Percentiles rank a stretch among this genome's conserved stretches.
Conservation (phyloP, 1,139 yeast genomes). For the Yamadazyma diospyri region DNA sequence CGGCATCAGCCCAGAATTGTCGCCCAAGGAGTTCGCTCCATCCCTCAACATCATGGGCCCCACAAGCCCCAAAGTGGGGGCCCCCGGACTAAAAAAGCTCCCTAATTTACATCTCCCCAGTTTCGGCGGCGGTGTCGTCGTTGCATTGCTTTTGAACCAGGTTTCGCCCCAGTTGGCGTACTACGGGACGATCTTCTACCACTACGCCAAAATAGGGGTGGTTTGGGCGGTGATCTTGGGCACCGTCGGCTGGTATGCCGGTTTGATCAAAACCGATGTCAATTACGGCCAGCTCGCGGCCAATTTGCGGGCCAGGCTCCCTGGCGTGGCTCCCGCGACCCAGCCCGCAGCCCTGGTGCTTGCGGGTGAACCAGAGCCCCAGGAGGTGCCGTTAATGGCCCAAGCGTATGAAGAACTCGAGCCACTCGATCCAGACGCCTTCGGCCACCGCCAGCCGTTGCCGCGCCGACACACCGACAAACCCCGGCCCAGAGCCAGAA, state of each 20-base stretch:
- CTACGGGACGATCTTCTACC: slow-evolving; percentile 19
- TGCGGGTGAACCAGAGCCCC: no score
- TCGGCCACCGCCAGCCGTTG: slow-evolving; percentile 1
- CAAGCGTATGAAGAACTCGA: slow-evolving; percentile 8
- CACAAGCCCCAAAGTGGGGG: neutral
- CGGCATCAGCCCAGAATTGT: neutral
- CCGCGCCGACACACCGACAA: slow-evolving; percentile 6
- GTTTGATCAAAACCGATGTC: slow-evolving; percentile 24
- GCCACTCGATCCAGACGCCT: slow-evolving; percentile 5
- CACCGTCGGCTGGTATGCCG: slow-evolving; percentile 30
- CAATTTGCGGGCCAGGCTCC: no score
- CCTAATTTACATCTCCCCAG: slow-evolving; percentile 28
- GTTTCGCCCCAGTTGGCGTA: slow-evolving; percentile 20
- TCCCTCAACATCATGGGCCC: slow-evolving; percentile 7
- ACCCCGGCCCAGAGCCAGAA: slow-evolving; percentile 6
- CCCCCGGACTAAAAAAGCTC: neutral
- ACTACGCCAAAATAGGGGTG: slow-evolving; percentile 22
- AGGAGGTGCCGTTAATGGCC: slow-evolving; percentile 8
- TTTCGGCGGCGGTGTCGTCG: slow-evolving; percentile 27
- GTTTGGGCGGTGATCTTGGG: slow-evolving; percentile 26
- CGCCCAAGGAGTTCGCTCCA: slow-evolving; percentile 6
- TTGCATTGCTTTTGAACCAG: slow-evolving; percentile 20
- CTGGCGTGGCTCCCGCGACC: no score
- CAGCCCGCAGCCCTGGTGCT: no score
- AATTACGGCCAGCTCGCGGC: no score